phyloP scores from a whole-genome alignment of 176 grass and related monocot genomes.

The Zizania latifolia region DNA sequence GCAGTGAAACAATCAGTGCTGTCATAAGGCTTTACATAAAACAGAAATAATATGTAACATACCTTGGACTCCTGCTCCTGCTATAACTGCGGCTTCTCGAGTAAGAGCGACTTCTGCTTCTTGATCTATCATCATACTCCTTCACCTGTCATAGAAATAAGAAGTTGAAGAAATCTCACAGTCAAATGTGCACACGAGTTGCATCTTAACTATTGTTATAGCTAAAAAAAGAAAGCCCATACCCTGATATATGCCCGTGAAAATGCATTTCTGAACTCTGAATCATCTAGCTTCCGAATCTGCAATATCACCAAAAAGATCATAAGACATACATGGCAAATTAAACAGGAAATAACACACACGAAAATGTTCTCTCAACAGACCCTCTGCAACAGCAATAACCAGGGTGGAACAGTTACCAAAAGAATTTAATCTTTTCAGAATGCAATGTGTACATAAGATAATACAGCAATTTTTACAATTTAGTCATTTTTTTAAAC shows the following conservation, averaged over 20 bases:
- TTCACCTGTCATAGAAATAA: slow-evolving; percentile 47
- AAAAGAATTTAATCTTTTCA: neutral
- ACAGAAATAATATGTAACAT: neutral
- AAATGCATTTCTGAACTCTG: slow-evolving; percentile 92
- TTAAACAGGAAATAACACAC: slow-evolving; percentile 4
- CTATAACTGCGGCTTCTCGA: slow-evolving; percentile 62
- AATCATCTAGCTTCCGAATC: slow-evolving; percentile 81
- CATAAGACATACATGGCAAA: neutral
- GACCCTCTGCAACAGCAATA: slow-evolving; percentile 4
- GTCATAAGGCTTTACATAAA: neutral
- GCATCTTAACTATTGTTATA: slow-evolving; percentile 15
- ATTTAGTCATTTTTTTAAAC: too few species aligned
- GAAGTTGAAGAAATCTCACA: neutral
- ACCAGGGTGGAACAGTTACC: neutral
- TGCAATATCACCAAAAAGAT: slow-evolving; percentile 7
- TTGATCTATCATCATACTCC: slow-evolving; percentile 69
- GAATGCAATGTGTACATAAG: neutral
- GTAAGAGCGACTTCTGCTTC: slow-evolving; percentile 59
- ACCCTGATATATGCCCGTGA: slow-evolving; percentile 87
- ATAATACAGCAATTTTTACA: too few species aligned
- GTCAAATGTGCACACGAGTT: neutral
- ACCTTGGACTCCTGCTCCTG: slow-evolving; percentile 40
- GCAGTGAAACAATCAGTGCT: neutral
- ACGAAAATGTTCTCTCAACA: neutral
- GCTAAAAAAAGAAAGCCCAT: slow-evolving; percentile 5